Percentiles rank a stretch among this genome's conserved stretches.
Evolutionary conservation across 306 rosid genomes (phyloP).

Genomic region (Begonia fuchsioides): DNA sequence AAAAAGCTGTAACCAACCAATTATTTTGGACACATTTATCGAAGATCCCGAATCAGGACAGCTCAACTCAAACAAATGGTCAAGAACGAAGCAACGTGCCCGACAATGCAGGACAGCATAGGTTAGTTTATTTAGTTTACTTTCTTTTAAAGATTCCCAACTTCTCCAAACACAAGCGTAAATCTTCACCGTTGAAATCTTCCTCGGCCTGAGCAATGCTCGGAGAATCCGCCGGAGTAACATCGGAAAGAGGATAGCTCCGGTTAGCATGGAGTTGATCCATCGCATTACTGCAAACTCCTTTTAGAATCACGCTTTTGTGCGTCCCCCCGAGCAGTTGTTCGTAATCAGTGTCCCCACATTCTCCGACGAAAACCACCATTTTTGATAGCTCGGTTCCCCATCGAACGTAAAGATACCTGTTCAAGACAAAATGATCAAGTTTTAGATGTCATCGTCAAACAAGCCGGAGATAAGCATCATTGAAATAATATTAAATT

Average conservation of each 20-base stretch:
- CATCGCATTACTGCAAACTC: slow-evolving; percentile 53
- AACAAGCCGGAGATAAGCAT: background rate
- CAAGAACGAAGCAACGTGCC: slow-evolving; percentile 7
- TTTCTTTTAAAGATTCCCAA: slow-evolving; percentile 43
- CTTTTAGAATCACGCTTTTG: slow-evolving; percentile 67
- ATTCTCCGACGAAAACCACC: slow-evolving; percentile 88
- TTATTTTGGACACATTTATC: background rate
- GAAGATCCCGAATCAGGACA: no score
- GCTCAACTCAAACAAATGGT: slow-evolving; percentile 1
- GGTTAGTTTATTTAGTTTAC: background rate
- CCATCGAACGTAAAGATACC: slow-evolving; percentile 94
- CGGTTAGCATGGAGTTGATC: slow-evolving; percentile 61
- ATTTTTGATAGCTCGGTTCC: slow-evolving; percentile 83
- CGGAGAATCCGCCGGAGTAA: slow-evolving; percentile 55
- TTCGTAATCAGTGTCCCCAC: slow-evolving; percentile 96
- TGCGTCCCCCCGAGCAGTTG: slow-evolving; percentile 80
- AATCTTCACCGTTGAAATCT: slow-evolving; percentile 39
- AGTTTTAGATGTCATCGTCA: no score
- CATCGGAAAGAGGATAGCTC: slow-evolving; percentile 84
- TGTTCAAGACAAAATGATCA: no score
- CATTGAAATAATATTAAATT: no score
- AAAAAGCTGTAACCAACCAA: no score
- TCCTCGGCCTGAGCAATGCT: slow-evolving; percentile 49
- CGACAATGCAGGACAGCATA: no score
- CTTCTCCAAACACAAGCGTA: slow-evolving; percentile 52